These are phyloP conservation scores for Amorphotheca resinae DNA, from an alignment of 495 filamentous ascomycete genomes.

Conservation along the genomic window DNA sequence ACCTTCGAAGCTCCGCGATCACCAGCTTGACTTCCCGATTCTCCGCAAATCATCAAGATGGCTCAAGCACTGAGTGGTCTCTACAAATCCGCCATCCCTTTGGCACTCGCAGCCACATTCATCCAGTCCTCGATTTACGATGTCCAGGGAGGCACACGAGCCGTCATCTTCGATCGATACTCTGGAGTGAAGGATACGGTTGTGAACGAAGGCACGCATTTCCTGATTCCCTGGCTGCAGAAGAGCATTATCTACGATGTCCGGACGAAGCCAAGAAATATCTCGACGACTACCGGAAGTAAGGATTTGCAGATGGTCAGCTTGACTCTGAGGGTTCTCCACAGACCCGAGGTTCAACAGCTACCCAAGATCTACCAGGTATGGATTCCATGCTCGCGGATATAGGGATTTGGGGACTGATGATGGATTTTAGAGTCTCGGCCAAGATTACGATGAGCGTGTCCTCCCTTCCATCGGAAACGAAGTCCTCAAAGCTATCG, in stretches of 20 bases:
- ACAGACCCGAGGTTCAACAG: slow-evolving; percentile 83
- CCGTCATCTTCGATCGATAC: slow-evolving; percentile 95
- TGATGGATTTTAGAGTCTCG: slow-evolving; percentile 44
- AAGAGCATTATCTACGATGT: slow-evolving; percentile 94
- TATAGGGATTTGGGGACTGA: not conserved
- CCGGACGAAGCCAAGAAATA: slow-evolving; percentile 90
- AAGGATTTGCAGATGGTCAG: slow-evolving; percentile 99
- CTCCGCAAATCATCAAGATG: slow-evolving; percentile 31
- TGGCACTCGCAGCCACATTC: slow-evolving; percentile 46
- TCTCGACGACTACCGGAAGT: slow-evolving; percentile 93
- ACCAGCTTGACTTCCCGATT: slow-evolving; percentile 1
- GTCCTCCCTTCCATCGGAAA: slow-evolving; percentile 99
- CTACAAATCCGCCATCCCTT: slow-evolving; percentile 62
- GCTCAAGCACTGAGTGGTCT: slow-evolving; percentile 48
- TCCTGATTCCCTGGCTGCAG: slow-evolving; percentile 93
- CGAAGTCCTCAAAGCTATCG: slow-evolving; percentile 98
- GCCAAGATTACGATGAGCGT: slow-evolving; percentile 96
- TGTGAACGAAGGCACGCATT: slow-evolving; percentile 93
- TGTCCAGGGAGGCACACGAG: slow-evolving; percentile 83
- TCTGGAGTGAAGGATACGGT: slow-evolving; percentile 88
- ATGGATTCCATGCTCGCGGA: slow-evolving; percentile 14
- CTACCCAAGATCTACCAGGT: slow-evolving; percentile 99
- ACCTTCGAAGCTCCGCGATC: slow-evolving; percentile 23
- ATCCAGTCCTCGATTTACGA: slow-evolving; percentile 81
- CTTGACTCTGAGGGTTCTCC: slow-evolving; percentile 89